These are phyloP conservation scores for Nitzschia putrida DNA, from an alignment of 108 stramenopile species.

Conservation along the genomic window DNA sequence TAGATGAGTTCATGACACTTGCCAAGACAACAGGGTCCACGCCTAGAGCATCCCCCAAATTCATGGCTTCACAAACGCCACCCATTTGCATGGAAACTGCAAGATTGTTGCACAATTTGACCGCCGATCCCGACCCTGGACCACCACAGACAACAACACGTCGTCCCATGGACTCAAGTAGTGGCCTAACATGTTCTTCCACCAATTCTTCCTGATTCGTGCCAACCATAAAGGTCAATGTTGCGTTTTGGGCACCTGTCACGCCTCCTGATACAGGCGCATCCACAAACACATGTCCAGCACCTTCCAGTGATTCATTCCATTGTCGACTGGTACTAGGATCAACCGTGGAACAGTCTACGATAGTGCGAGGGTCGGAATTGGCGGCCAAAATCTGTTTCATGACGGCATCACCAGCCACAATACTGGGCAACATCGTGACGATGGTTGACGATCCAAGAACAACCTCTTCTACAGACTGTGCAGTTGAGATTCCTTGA, in stretches of 20 bases:
- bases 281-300: constrained; percentile 52
- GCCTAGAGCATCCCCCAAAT: constrained; percentile 85
- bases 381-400: constrained; percentile 20
- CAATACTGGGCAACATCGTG: constrained; percentile 75
- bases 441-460: constrained; percentile 44
- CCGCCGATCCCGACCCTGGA: constrained; percentile 80
- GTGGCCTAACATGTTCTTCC: constrained; percentile 41
- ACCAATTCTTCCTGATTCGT: constrained; percentile 39
- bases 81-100: constrained; percentile 91
- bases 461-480: constrained; percentile 36
- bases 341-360: constrained; percentile 84
- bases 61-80: constrained; percentile 93
- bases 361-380: constrained; percentile 30
- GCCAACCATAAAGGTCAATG: constrained; percentile 95
- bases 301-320: constrained; percentile 18
- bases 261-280: constrained; percentile 84
- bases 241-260: constrained; percentile 82
- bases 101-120: constrained; percentile 95
- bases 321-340: constrained; percentile 53
- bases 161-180: constrained; percentile 80
- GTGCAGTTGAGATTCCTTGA: background rate
- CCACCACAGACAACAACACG: constrained; percentile 78
- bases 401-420: constrained; percentile 44
- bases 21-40: constrained; percentile 86
- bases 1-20: constrained; percentile 89